Base-by-base conservation (phyloP, 345 rosid species). In the Aquilaria malaccensis region DNA sequence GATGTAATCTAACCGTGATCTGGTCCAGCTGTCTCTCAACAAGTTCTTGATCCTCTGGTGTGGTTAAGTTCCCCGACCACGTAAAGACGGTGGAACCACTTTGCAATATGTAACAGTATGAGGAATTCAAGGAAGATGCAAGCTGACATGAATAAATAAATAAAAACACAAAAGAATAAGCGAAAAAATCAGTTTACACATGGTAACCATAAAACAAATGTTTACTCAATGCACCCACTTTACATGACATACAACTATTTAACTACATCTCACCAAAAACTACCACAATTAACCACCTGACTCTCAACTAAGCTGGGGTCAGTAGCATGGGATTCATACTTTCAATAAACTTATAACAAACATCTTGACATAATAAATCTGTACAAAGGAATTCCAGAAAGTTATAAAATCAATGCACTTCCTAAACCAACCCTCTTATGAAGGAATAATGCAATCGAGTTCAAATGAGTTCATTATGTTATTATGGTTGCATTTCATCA, bases 1-100 rank as follows among this genome's bases (percentile, higher is more conserved):
- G 43, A 37, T 37, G 7, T 37, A 37, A 64, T 73, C 73, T 33
- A 60, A 95, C 99, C 98, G 91, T 91, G 68, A 95, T 95, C 80
- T 88, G 70, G 85, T 95, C 99, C 67, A 95, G 85, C 78, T 82
- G 89, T 74, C 99, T 82, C 81, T 91, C 97, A 70, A 91, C 78
- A 67, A 88, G 88, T 66, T 84, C 98, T 68, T 83, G 86, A 77
- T 85, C 87, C 60, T 83, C 98, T 14, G 85, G 49, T 61, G 82
- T 74, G 67, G 96, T 80, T 51, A 88, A 83, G 73, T 83, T 88
- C 56, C 99, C 99, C 68, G 83, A 74, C 99, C 99, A 95, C 11
- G 97, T 85, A 74, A 83, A 87, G 66, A 91, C 86, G 58, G 86
- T 64, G 63, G 98, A 77, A 60, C 72, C 88, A 58, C 78, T 76